These are phyloP conservation scores for Penicillium malachiteum DNA, from an alignment of 495 filamentous ascomycete species.

Conservation along the genomic window DNA sequence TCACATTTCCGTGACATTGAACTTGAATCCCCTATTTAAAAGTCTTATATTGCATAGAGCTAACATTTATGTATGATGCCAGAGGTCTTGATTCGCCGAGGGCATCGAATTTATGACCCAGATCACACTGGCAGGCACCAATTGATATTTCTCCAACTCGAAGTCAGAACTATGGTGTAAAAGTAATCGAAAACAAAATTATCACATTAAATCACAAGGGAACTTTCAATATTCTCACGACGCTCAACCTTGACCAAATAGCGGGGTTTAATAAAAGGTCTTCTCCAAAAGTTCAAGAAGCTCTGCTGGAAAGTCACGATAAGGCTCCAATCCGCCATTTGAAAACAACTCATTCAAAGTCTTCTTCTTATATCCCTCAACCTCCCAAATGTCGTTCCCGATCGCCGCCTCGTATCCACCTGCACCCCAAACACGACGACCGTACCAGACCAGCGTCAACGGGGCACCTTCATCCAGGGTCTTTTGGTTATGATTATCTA, in stretches of 20 bases:
- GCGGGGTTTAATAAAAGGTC: neutral
- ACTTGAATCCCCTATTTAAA: too few species aligned
- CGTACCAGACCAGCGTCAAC: constrained; percentile 12
- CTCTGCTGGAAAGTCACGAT: neutral
- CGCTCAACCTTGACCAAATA: neutral
- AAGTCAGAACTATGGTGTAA: too few species aligned
- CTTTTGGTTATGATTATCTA: constrained; percentile 7
- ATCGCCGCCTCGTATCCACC: constrained; percentile 13
- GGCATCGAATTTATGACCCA: too few species aligned
- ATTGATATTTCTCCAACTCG: too few species aligned
- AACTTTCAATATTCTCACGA: neutral
- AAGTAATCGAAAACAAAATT: too few species aligned
- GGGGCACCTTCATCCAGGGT: neutral
- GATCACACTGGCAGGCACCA: too few species aligned
- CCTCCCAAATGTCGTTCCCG: constrained; percentile 7
- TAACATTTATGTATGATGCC: too few species aligned
- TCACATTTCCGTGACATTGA: too few species aligned
- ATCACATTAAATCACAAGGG: too few species aligned
- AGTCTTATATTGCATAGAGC: too few species aligned
- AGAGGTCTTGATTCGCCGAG: too few species aligned
- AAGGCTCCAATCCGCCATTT: neutral
- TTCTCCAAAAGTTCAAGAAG: neutral
- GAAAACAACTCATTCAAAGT: constrained; percentile 10
- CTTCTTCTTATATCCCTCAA: constrained; percentile 3
- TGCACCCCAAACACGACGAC: constrained; percentile 19